A percentile compares a stretch with the other conserved stretches of the same genome.
Conservation (phyloP, 139 green algal species). For the Spirogloea muscicola region DNA sequence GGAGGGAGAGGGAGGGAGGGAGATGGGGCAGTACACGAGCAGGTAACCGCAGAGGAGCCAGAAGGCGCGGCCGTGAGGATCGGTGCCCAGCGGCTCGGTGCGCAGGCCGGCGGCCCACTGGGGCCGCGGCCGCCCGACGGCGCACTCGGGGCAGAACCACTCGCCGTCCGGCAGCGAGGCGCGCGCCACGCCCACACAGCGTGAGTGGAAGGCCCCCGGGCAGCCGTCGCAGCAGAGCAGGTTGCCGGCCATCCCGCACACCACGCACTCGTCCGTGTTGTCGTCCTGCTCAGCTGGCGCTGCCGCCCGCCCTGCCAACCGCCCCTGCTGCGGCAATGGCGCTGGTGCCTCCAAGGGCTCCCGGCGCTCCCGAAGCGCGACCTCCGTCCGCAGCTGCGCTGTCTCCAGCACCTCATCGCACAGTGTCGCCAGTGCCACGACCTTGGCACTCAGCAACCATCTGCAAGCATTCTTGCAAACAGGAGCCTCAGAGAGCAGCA, state of each 20-base stretch:
- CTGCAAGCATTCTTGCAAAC: too few species aligned
- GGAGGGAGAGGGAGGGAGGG: too few species aligned
- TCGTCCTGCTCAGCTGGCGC: conserved; percentile 7
- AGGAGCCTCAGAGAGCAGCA: too few species aligned
- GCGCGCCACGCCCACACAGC: conserved; percentile 62
- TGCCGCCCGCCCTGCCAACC: too few species aligned
- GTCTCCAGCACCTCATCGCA: too few species aligned
- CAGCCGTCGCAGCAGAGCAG: conserved; percentile 89
- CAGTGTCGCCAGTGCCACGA: too few species aligned
- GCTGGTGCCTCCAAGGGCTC: too few species aligned
- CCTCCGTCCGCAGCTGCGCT: too few species aligned
- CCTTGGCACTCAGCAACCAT: too few species aligned
- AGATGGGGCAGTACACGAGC: too few species aligned
- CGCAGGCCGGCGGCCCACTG: neutral
- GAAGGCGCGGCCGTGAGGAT: conserved; percentile 11
- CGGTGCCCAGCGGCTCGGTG: conserved; percentile 2
- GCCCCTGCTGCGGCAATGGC: too few species aligned
- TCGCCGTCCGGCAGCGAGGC: conserved; percentile 50
- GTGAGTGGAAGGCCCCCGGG: conserved; percentile 80
- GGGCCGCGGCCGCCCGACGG: conserved; percentile 1
- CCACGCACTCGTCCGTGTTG: conserved; percentile 64
- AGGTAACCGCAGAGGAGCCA: conserved; percentile 5
- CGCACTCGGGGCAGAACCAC: conserved; percentile 56
- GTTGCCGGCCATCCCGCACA: conserved; percentile 72
- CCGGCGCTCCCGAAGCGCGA: too few species aligned